Evolutionary conservation across 768 basidiomycete genomes (phyloP).

Genomic region (Podaxis carcinomalis): DNA sequence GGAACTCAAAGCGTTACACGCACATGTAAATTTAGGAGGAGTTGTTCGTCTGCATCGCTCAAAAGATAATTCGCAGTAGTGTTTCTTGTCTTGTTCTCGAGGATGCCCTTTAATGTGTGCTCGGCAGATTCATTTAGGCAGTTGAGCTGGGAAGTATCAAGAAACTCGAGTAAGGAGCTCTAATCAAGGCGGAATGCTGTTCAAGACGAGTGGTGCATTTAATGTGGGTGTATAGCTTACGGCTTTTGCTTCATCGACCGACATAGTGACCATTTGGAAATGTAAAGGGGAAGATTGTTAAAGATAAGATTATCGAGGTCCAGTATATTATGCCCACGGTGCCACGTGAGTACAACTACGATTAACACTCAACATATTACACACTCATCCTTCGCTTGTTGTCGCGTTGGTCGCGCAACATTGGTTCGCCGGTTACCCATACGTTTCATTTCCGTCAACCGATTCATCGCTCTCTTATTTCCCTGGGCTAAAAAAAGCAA

Average conservation of each 20-base stretch:
- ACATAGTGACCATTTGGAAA: slow-evolving; percentile 1
- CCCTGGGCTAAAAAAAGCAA: slow-evolving; percentile 68
- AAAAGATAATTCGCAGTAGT: slow-evolving; percentile 40
- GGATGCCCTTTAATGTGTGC: slow-evolving; percentile 51
- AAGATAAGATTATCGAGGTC: background rate
- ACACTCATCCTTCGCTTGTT: slow-evolving; percentile 93
- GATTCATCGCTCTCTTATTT: slow-evolving; percentile 96
- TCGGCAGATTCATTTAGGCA: slow-evolving; percentile 62
- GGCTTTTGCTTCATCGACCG: background rate
- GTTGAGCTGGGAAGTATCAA: slow-evolving; percentile 57
- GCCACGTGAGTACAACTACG: background rate
- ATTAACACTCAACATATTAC: slow-evolving; percentile 41
- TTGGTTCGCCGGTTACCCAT: slow-evolving; percentile 76
- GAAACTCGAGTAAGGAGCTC: slow-evolving; percentile 51
- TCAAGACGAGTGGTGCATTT: background rate
- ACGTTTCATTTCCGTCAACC: slow-evolving; percentile 93
- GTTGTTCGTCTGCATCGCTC: slow-evolving; percentile 72
- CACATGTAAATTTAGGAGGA: slow-evolving; percentile 65
- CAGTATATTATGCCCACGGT: background rate
- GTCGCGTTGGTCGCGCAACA: slow-evolving; percentile 82
- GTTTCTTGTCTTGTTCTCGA: slow-evolving; percentile 41
- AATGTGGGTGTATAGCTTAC: background rate
- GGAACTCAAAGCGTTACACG: slow-evolving; percentile 19
- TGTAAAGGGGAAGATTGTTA: background rate
- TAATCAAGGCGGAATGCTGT: slow-evolving; percentile 15